These are phyloP conservation scores for Pichia sp. DNA, from an alignment of 1,139 yeast species.

Conservation along the genomic window DNA sequence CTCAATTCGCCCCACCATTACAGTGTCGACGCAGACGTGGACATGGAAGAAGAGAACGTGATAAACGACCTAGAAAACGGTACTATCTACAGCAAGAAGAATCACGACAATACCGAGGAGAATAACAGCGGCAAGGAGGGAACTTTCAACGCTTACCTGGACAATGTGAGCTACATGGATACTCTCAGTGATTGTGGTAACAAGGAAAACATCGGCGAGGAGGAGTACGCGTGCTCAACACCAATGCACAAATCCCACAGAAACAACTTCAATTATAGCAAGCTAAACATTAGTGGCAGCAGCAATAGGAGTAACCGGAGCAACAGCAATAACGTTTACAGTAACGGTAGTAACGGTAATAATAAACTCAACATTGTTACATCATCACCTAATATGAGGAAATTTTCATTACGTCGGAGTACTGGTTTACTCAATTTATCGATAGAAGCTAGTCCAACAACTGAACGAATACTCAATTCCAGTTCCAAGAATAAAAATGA, in stretches of 20 bases:
- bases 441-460: constrained; percentile 27
- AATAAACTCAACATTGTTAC: neutral
- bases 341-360: neutral
- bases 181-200: neutral
- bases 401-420: constrained; percentile 31
- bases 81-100: neutral
- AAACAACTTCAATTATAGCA: neutral
- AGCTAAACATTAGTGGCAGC: neutral
- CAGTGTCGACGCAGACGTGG: constrained; percentile 16
- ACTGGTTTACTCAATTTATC: constrained; percentile 33
- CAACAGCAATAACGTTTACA: constrained; percentile 1
- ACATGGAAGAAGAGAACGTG: constrained; percentile 11
- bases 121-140: too few species aligned
- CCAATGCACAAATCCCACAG: neutral
- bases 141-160: too few species aligned
- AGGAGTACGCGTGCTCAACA: constrained; percentile 1
- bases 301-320: neutral
- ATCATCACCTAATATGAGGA: constrained; percentile 10
- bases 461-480: constrained; percentile 15
- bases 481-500: constrained; percentile 17
- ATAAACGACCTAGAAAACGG: neutral
- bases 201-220: neutral
- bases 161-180: too few species aligned
- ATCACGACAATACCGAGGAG: neutral
- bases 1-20: constrained; percentile 21